These are phyloP conservation scores for Fusarium denticulatum DNA, from an alignment of 2,329 filamentous ascomycete genomes.

Conservation along the genomic window DNA sequence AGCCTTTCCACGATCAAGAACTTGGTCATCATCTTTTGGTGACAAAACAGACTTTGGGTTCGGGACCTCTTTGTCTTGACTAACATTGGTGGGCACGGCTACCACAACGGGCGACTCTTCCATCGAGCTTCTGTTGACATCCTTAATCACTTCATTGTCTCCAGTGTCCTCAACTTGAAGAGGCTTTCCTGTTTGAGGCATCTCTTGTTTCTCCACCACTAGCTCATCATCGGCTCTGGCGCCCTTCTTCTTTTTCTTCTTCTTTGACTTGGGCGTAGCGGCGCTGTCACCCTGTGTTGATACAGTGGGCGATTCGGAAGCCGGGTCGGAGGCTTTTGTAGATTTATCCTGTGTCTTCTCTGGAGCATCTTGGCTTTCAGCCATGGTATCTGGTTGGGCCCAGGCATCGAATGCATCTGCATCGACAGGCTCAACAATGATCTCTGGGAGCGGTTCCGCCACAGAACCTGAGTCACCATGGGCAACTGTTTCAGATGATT, in stretches of 20 bases:
- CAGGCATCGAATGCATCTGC: conserved; percentile 34
- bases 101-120: not conserved
- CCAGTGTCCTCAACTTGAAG: not conserved
- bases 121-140: not conserved
- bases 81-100: not conserved
- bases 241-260: conserved; percentile 45
- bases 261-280: conserved; percentile 32
- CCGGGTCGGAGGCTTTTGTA: conserved; percentile 2
- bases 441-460: not conserved
- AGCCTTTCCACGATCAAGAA: conserved; percentile 6
- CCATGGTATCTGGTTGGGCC: conserved; percentile 11
- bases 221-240: conserved; percentile 20
- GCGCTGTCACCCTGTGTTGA: conserved; percentile 14
- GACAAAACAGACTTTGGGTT: not conserved
- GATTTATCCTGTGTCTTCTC: conserved; percentile 9
- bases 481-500: not conserved
- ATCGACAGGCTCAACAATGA: not conserved
- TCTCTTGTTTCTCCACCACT: conserved; percentile 14
- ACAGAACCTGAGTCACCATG: not conserved
- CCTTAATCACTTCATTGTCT: not conserved
- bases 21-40: not conserved
- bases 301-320: conserved; percentile 5
- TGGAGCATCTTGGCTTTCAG: not conserved
- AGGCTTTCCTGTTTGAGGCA: not conserved
- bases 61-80: not conserved